phyloP scores from a whole-genome alignment of 169 alveolate species.

The Perkinsus olseni region DNA sequence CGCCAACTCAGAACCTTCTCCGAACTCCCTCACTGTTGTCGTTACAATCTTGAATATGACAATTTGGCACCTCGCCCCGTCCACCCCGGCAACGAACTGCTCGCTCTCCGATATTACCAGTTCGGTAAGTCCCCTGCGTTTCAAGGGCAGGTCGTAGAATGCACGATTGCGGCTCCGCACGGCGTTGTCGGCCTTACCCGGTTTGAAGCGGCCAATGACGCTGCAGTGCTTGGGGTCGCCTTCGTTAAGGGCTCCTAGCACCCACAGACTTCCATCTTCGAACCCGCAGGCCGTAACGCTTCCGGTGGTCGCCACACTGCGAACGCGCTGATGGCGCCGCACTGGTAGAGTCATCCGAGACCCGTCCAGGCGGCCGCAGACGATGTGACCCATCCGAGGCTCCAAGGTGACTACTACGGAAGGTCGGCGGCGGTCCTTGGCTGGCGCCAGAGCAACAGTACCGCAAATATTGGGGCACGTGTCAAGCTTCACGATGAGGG shows the following conservation, averaged over 20 bases:
- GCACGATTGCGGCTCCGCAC: not conserved
- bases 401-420: not conserved
- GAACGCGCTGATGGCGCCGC: not conserved
- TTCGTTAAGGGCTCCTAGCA: not conserved
- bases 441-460: not conserved
- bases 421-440: not conserved
- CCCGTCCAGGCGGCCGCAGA: not conserved
- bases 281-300: not conserved
- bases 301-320: not conserved
- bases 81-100: not conserved
- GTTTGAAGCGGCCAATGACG: not conserved
- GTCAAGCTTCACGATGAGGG: not conserved
- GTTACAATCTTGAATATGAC: not conserved
- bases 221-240: not conserved
- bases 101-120: not conserved
- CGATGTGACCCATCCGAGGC: not conserved
- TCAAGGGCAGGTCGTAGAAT: not conserved
- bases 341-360: not conserved
- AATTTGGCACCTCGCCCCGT: not conserved
- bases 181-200: not conserved
- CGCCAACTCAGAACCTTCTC: not conserved
- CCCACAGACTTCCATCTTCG: not conserved
- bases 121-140: not conserved
- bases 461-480: not conserved
- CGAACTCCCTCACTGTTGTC: not conserved